Evolutionary conservation across 306 rosid species (phyloP), one percentile per base, ranked within the genome.

Genomic region (Herpetospermum pedunculosum): DNA sequence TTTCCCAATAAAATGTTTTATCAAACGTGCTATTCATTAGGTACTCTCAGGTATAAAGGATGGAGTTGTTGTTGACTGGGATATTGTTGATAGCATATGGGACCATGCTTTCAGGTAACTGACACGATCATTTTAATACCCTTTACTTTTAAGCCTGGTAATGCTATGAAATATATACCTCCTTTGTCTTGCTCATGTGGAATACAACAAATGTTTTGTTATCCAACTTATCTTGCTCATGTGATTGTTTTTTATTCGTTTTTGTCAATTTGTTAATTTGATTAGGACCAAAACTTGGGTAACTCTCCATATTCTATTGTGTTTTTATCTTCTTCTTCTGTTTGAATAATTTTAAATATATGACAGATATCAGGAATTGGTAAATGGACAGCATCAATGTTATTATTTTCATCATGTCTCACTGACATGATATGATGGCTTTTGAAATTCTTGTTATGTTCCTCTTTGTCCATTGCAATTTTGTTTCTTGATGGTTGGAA

Each of bases 21-120:
- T 32, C 53, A 68, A 30, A 73, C 26, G 55, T 79, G 72, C 75
- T 58, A 37, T 78, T 77, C 26, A 40, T 74, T 84, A 94, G 99
- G 97, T 94, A 73, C 50, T 91, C 18, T 85, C 96, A 40, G 92
- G 97, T 6, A 54, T 91, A 28, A 94, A 89, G 84, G 96, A 94
- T 83, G 97, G 99, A 69, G 76, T 89, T 79, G 92, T 91, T 75
- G 90, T 88, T 81, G 97, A 94, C 80, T 94, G 99, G 97, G 99
- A 94, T 68, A 89, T 92, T 78, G 96, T 91, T 78, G 97, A 91
- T 81, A 86, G 84, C 87, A 91, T 94, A 80, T 94, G 97, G 99
- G 99, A 94, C 72, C 99, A 94, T 76, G 99, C 99, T 73, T 88
- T 94, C 78, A 89, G 96, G 99, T 94, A 68, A 73, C 18, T n/a